A percentile compares a stretch with the other conserved stretches of the same genome.
Conservation (phyloP, 2,329 filamentous ascomycete species). For the Macrophomina pseudophaseolina region DNA sequence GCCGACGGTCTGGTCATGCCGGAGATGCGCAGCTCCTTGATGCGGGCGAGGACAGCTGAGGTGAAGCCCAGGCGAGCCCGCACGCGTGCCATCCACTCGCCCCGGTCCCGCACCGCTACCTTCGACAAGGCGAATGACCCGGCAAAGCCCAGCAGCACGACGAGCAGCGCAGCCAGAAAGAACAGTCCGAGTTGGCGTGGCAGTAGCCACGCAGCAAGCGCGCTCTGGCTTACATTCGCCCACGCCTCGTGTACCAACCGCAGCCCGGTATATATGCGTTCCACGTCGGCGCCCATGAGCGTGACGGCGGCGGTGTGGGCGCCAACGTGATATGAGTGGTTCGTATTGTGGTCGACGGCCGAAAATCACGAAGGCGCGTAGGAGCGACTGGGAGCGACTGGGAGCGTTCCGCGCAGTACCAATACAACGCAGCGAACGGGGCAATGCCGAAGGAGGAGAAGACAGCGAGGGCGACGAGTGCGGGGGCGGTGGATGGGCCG, state of each 20-base stretch:
- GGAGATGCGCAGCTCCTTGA: slow-evolving; percentile 35
- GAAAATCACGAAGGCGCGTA: slow-evolving; percentile 40
- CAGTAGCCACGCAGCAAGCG: slow-evolving; percentile 55
- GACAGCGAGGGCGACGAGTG: slow-evolving; percentile 35
- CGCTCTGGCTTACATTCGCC: slow-evolving; percentile 49
- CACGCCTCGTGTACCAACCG: slow-evolving; percentile 43
- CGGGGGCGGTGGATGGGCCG: slow-evolving; percentile 29
- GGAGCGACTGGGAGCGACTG: slow-evolving; percentile 40
- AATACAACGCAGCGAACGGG: slow-evolving; percentile 36
- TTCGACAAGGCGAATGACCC: slow-evolving; percentile 39
- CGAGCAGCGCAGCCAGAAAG: slow-evolving; percentile 54
- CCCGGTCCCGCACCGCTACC: slow-evolving; percentile 41
- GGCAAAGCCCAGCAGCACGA: slow-evolving; percentile 45
- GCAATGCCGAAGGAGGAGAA: slow-evolving; percentile 33
- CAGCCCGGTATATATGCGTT: slow-evolving; percentile 43
- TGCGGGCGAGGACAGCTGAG: slow-evolving; percentile 48
- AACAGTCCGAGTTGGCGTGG: slow-evolving; percentile 50
- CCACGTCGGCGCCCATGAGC: slow-evolving; percentile 45
- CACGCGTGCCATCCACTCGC: slow-evolving; percentile 51
- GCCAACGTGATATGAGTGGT: slow-evolving; percentile 34
- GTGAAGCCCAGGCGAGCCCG: slow-evolving; percentile 52
- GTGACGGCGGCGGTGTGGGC: slow-evolving; percentile 40
- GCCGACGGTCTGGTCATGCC: slow-evolving; percentile 28
- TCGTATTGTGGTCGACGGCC: slow-evolving; percentile 43
- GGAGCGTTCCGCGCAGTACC: slow-evolving; percentile 41